phyloP scores from a whole-genome alignment of 257 asterid genomes.

The Jasminum sambac region DNA sequence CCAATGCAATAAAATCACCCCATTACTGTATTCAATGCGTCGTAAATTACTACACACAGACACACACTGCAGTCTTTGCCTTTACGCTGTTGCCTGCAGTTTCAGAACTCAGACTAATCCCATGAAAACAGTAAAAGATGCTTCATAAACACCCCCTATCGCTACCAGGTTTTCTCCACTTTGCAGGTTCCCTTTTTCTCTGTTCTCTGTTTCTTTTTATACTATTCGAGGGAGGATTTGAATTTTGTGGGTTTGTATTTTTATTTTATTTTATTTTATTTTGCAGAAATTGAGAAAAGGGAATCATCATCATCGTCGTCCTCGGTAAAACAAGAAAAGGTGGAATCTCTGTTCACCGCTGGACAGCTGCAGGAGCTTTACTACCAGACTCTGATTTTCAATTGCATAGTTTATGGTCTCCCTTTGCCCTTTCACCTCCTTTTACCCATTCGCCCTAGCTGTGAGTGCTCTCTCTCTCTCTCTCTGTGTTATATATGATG shows the following conservation, averaged over 20 bases:
- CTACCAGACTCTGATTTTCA: conserved; percentile 39
- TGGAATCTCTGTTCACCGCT: conserved; percentile 31
- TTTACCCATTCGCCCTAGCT: conserved; percentile 26
- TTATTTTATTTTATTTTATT: no score
- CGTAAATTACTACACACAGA: no score
- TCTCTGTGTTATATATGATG: not conserved
- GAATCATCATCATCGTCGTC: conserved; percentile 24
- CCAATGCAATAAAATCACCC: conserved; percentile 5
- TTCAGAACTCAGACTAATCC: not conserved
- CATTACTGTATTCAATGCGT: not conserved
- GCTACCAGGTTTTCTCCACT: not conserved
- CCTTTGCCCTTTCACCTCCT: conserved; percentile 43
- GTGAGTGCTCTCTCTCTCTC: no score
- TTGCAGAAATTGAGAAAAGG: conserved; percentile 1
- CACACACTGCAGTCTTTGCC: not conserved
- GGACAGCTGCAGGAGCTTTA: conserved; percentile 43
- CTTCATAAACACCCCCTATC: not conserved
- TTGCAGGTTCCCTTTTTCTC: not conserved
- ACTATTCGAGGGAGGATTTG: not conserved
- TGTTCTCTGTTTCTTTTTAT: not conserved
- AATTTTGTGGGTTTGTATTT: conserved; percentile 24
- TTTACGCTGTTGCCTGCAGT: not conserved
- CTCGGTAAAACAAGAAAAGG: conserved; percentile 31
- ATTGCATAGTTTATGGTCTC: conserved; percentile 38
- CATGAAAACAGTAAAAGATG: conserved; percentile 1